Conservation (phyloP, 1,284 basidiomycete genomes). For the Sporisorium scitamineum region DNA sequence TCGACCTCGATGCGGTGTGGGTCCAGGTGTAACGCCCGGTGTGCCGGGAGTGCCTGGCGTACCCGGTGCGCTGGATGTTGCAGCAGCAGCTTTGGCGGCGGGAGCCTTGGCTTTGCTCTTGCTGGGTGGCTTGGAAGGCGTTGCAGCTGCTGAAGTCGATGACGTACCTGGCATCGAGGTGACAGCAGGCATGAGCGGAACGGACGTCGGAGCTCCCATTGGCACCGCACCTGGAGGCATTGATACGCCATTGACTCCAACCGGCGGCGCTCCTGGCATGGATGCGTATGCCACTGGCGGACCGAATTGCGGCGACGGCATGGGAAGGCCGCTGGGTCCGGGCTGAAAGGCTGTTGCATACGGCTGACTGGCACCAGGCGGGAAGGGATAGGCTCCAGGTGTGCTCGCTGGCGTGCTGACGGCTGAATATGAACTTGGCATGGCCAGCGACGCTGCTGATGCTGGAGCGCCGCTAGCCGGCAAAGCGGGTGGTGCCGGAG, state of each 20-base stretch:
- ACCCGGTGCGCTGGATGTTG: constrained; percentile 6
- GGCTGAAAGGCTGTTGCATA: constrained; percentile 11
- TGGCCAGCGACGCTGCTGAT: constrained; percentile 10
- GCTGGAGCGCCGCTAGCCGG: constrained; percentile 3
- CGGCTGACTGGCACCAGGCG: constrained; percentile 9
- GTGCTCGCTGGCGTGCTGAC: constrained; percentile 30
- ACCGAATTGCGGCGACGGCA: constrained; percentile 18
- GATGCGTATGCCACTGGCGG: constrained; percentile 15
- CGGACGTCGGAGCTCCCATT: constrained; percentile 12
- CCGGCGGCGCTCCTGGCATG: constrained; percentile 11
- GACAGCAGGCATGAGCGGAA: constrained; percentile 12
- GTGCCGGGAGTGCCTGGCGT: constrained; percentile 24
- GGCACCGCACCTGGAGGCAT: constrained; percentile 14
- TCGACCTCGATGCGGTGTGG: constrained; percentile 44
- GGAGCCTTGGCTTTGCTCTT: constrained; percentile 31
- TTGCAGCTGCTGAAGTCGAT: constrained; percentile 25
- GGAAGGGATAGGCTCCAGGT: constrained; percentile 32
- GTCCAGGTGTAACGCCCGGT: constrained; percentile 33
- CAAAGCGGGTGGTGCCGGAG: constrained; percentile 9
- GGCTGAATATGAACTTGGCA: constrained; percentile 17
- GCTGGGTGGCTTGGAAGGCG: constrained; percentile 24
- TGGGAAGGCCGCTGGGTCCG: constrained; percentile 22
- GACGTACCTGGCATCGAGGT: constrained; percentile 22
- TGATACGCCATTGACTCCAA: constrained; percentile 17
- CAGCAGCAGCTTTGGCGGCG: constrained; percentile 13